Evolutionary conservation across 1,139 yeast species (phyloP), one percentile per base, ranked within the genome.

Genomic region (Yamadazyma jaroonii): DNA sequence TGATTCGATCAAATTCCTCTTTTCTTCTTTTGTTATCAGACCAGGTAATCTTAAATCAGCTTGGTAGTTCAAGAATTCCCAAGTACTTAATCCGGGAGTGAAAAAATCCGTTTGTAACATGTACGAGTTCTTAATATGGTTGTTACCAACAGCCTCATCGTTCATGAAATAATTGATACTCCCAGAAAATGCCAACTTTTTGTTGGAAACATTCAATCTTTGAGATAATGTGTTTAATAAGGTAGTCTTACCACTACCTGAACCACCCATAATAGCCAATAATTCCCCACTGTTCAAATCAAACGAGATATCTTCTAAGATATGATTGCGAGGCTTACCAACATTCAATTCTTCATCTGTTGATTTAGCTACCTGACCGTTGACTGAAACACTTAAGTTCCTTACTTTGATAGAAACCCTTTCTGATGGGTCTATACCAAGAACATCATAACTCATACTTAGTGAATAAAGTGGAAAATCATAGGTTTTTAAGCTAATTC

Each of bases 171-270:
- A 48, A 20, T 44, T 43, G 12, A 48, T 31, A 3, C 43, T 15
- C 1, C 76, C 76, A 3, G 48, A 41, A 45, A 71, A 70, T 3
- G 40, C 35, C 24, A 71, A 53, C 21, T 52, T 57, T 32, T 58
- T 60, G 40, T 66, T 62, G 31, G 46, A 51, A 3, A 57, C 54
- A 35, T 66, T 68, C 3, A 80, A 71, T 41, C 90, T 59, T 34
- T 79, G 74, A 0, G 95, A 87, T 42, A 88, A 59, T 1, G 81
- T 77, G 50, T 88, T 87, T 25, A 88, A 64, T 29, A 88, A 57
- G 0, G 96, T 85, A 0, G 96, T 88, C 53, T 88, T 88, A 4
- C 96, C 96, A 6, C 89, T 79, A 0, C 96, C 96, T 0, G 94
- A 81, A 0, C 94, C 90, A 3, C 95, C 95, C 65, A 84, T 74